A percentile compares a stretch with the other conserved stretches of the same genome.
Conservation (phyloP, 2,329 filamentous ascomycete genomes). For the Fusarium sp. region DNA sequence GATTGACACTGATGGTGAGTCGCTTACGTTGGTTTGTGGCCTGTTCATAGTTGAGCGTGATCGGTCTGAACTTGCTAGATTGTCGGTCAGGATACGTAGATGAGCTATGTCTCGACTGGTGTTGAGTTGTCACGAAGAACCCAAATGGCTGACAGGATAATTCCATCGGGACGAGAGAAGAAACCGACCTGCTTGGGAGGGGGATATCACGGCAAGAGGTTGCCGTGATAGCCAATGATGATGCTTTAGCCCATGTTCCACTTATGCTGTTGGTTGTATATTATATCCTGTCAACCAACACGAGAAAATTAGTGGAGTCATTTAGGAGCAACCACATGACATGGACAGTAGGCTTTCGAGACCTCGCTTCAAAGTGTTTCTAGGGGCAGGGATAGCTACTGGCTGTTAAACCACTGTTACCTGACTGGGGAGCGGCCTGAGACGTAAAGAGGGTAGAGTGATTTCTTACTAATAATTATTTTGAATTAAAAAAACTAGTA, state of each 20-base stretch:
- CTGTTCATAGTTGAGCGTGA: not conserved
- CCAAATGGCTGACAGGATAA: not conserved
- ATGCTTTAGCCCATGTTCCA: not conserved
- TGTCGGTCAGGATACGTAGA: not conserved
- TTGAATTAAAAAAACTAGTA: too few species aligned
- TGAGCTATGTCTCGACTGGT: too few species aligned
- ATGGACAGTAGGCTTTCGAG: too few species aligned
- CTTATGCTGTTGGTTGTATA: not conserved
- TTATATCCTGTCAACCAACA: not conserved
- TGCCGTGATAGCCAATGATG: not conserved
- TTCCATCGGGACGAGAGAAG: not conserved
- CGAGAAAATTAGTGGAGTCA: too few species aligned
- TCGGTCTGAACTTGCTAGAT: too few species aligned
- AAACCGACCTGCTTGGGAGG: accelerated
- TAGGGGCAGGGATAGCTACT: too few species aligned
- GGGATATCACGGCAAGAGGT: not conserved
- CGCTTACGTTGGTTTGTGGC: accelerated
- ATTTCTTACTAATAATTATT: too few species aligned
- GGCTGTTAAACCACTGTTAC: too few species aligned
- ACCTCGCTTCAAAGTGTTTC: too few species aligned
- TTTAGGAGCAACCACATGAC: too few species aligned
- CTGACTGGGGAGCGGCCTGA: too few species aligned
- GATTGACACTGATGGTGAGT: not conserved
- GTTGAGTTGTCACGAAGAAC: not conserved
- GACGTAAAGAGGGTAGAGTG: too few species aligned